Evolutionary conservation across 2,329 filamentous ascomycete species (phyloP).

Genomic region (Metarhizium sp.): DNA sequence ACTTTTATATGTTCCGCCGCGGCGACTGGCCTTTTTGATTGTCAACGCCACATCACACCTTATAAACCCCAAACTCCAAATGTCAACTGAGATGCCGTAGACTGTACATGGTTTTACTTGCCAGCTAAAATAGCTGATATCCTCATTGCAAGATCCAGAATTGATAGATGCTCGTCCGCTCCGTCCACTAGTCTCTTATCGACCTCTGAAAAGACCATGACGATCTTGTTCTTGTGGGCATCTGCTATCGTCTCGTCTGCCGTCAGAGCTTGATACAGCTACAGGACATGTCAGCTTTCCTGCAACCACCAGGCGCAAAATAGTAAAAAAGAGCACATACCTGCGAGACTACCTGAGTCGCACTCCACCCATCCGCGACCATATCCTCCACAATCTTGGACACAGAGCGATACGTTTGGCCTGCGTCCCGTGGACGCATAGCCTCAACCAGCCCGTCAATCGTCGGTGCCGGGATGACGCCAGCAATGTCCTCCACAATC

Average conservation of each 20-base stretch:
- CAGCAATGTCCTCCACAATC: slow-evolving; percentile 89
- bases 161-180: slow-evolving; percentile 86
- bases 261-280: slow-evolving; percentile 76
- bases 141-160: slow-evolving; percentile 75
- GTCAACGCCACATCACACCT: not conserved
- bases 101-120: slow-evolving; percentile 14
- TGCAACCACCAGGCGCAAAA: not conserved
- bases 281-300: slow-evolving; percentile 9
- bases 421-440: slow-evolving; percentile 61
- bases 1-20: not conserved
- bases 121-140: slow-evolving; percentile 64
- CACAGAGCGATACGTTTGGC: slow-evolving; percentile 61
- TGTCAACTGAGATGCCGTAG: not conserved
- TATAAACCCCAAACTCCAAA: slow-evolving; percentile 1
- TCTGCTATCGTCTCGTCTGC: slow-evolving; percentile 79
- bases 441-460: slow-evolving; percentile 63
- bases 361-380: slow-evolving; percentile 95
- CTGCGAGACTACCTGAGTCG: slow-evolving; percentile 76
- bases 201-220: slow-evolving; percentile 81
- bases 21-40: not conserved
- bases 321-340: slow-evolving; percentile 29
- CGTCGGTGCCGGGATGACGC: slow-evolving; percentile 73
- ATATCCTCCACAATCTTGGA: slow-evolving; percentile 78
- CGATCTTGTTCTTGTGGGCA: slow-evolving; percentile 81
- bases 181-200: slow-evolving; percentile 94